These are phyloP conservation scores for Pyrenophora tritici-repentis DNA, from an alignment of 2,329 filamentous ascomycete species.

Conservation along the genomic window DNA sequence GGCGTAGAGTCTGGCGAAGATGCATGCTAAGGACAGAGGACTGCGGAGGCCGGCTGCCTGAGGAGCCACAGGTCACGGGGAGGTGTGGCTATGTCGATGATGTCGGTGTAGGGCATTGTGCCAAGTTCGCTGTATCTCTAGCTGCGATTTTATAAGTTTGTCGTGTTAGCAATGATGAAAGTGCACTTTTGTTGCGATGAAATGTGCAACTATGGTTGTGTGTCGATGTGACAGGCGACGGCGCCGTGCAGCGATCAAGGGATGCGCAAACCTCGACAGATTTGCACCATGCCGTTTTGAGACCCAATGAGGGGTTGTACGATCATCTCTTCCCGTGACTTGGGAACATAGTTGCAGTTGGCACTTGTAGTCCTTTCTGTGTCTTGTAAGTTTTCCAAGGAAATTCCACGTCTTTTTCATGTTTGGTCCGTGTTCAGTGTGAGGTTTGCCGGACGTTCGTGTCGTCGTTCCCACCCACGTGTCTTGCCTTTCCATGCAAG, in stretches of 20 bases:
- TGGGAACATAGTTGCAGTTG: background rate
- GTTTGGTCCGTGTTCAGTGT: background rate
- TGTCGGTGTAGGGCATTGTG: slow-evolving; percentile 23
- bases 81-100: slow-evolving; percentile 36
- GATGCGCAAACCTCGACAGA: slow-evolving; percentile 26
- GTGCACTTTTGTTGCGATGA: slow-evolving; percentile 21
- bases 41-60: slow-evolving; percentile 32
- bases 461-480: background rate
- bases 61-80: slow-evolving; percentile 27
- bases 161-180: slow-evolving; percentile 33
- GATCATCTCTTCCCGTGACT: slow-evolving; percentile 18
- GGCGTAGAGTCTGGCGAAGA: slow-evolving; percentile 16
- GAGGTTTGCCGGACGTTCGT: background rate
- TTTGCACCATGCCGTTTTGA: slow-evolving; percentile 29
- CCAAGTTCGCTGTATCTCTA: slow-evolving; percentile 22
- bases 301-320: slow-evolving; percentile 11
- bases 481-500: background rate
- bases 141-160: slow-evolving; percentile 27
- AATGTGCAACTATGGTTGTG: slow-evolving; percentile 27
- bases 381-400: background rate
- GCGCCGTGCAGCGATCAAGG: slow-evolving; percentile 31
- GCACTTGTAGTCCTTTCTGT: background rate
- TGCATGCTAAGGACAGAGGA: slow-evolving; percentile 20
- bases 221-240: slow-evolving; percentile 26
- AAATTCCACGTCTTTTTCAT: too few relatives aligned